Evolutionary conservation across 441 rosid genomes (phyloP).

Genomic region (Euphorbia schlechtendalii): DNA sequence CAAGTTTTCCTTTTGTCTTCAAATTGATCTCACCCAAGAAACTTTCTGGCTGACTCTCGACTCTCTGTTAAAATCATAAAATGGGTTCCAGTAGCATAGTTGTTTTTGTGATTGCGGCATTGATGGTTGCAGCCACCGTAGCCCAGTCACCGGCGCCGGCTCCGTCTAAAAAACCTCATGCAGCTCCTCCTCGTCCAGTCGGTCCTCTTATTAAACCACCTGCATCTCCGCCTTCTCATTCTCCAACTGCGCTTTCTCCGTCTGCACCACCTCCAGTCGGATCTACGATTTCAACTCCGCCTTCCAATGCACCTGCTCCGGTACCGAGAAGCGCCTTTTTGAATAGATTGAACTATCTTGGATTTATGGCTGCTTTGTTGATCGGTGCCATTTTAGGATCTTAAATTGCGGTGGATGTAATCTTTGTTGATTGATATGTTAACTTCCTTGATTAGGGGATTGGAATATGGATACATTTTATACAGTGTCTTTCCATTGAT

Average conservation of each 20-base stretch:
- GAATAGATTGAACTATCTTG: too few relatives aligned
- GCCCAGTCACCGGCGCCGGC: slow-evolving; percentile 14
- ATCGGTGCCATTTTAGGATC: slow-evolving; percentile 7
- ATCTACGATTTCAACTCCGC: slow-evolving; percentile 5
- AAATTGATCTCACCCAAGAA: too few relatives aligned
- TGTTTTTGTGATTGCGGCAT: neutral
- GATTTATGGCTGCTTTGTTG: neutral
- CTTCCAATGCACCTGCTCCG: slow-evolving; percentile 11
- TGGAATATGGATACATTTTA: too few relatives aligned
- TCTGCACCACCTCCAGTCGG: slow-evolving; percentile 3
- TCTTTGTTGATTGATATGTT: neutral
- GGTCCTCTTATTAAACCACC: neutral
- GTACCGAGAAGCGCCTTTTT: slow-evolving; percentile 4
- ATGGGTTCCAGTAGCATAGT: slow-evolving; percentile 7
- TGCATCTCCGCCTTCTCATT: neutral
- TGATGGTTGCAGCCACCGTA: slow-evolving; percentile 7
- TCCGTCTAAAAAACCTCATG: neutral
- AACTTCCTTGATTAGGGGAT: too few relatives aligned
- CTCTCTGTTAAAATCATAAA: too few relatives aligned
- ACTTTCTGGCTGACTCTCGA: too few relatives aligned
- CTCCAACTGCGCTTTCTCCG: slow-evolving; percentile 10
- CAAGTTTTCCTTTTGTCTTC: too few relatives aligned
- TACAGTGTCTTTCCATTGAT: too few relatives aligned
- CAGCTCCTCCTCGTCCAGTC: slow-evolving; percentile 5
- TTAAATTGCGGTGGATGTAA: neutral